Base-by-base conservation (phyloP, 164 flowering plant genomes). In the Berberis vulgaris region DNA sequence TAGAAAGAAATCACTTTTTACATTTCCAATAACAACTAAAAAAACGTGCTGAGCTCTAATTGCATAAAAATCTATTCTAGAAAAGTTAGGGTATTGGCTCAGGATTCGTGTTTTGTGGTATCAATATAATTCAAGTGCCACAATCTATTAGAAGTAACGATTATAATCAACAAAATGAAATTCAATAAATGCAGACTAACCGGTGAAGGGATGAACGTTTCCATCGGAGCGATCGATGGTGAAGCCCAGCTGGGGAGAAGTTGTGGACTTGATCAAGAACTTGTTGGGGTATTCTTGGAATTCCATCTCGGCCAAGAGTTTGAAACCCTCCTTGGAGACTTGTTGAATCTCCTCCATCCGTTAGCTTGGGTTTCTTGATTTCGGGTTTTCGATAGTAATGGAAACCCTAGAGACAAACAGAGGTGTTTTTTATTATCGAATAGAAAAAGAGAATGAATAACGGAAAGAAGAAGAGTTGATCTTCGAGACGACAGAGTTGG, bases 211-310 rank as follows among this genome's bases (percentile, higher is more conserved):
- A 41, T 80, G 69, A 45, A 89, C 65, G 46, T 69, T 62, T 3
- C 97, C 99, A 60, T 87, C 84, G 47, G 63, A 80, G 41, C 91
- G 91, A 56, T 57, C 65, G 8, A 88, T 80, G 5, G 86, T 83
- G 80, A 94, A 88, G 55, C 85, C 84, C 44, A 74, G 72, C 49
- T 71, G 59, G 4, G 83, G 78, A 61, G 84, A 81, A 54, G 78
- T 81, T 0, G 71, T 62, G 55, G 98, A 75, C 68, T 65, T 82
- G 64, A 94, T 75, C 53, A 88, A 82, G 72, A 73, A 87, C 72
- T 79, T 83, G 68, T 94, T 89, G 11, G 75, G 72, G 61, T 81
- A 94, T 52, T 94, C 97, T 53, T 60, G 83, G 74, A 94, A 73
- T 58, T 88, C 84, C 76, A 94, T 45, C 71, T 76, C 66, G 38